Evolutionary conservation across 768 basidiomycete species (phyloP).

Genomic region (Leucosporidium creatinivorum): DNA sequence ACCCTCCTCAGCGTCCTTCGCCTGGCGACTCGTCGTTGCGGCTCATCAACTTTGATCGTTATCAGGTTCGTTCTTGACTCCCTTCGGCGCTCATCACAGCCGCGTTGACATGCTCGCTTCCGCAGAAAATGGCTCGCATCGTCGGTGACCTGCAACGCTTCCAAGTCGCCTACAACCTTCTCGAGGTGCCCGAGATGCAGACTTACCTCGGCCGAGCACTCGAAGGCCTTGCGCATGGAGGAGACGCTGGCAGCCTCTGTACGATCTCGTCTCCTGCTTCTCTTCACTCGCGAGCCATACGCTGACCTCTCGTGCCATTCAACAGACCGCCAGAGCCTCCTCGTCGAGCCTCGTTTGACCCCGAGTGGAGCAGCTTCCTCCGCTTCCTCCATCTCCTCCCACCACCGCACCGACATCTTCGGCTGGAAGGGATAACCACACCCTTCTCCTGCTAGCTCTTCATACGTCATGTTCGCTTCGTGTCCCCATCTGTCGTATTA

Average conservation of each 20-base stretch:
- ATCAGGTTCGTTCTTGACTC: constrained; percentile 70
- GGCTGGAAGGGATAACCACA: no score
- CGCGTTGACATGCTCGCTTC: not conserved
- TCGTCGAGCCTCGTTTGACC: constrained; percentile 47
- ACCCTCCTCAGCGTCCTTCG: constrained; percentile 73
- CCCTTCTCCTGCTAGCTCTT: no score
- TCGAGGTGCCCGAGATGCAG: constrained; percentile 83
- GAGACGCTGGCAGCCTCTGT: constrained; percentile 45
- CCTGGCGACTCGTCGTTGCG: constrained; percentile 66
- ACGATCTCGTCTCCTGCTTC: no score
- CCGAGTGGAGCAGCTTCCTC: no score
- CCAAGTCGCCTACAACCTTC: constrained; percentile 76
- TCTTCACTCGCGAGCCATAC: not conserved
- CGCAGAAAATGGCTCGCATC: constrained; percentile 36
- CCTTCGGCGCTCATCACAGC: constrained; percentile 15
- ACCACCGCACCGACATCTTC: no score
- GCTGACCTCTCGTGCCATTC: not conserved
- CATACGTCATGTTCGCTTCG: no score
- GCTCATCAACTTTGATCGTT: constrained; percentile 93
- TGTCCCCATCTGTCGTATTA: no score
- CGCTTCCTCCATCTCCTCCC: no score
- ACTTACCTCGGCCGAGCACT: constrained; percentile 66
- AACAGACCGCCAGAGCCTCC: constrained; percentile 25
- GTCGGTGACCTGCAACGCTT: constrained; percentile 77
- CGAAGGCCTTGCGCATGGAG: constrained; percentile 62